phyloP scores from a whole-genome alignment of 23 red algal genomes.

The Gracilaria gracilis region DNA sequence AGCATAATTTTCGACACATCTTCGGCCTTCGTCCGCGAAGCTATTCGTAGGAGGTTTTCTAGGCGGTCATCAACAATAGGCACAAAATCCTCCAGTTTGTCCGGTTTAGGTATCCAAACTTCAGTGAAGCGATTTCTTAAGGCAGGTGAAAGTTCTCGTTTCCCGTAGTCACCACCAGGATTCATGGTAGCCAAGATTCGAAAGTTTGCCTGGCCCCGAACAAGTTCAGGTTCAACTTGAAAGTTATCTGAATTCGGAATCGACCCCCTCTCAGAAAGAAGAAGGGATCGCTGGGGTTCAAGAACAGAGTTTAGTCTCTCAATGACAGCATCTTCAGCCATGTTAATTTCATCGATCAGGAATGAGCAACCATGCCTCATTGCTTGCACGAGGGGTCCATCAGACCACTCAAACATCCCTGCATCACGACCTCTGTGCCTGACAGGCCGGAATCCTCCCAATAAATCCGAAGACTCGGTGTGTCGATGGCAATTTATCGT shows the following conservation, averaged over 20 bases:
- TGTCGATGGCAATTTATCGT: constrained; percentile 90
- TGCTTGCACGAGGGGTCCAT: constrained; percentile 86
- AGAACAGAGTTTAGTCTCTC: constrained; percentile 95
- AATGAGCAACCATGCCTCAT: constrained; percentile 83
- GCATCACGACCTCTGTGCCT: neutral
- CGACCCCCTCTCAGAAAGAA: constrained; percentile 87
- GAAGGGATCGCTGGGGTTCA: constrained; percentile 72
- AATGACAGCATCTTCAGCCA: constrained; percentile 95
- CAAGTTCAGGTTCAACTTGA: constrained; percentile 1
- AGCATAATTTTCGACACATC: neutral
- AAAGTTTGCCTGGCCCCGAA: constrained; percentile 64
- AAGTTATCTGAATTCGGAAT: neutral
- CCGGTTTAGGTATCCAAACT: constrained; percentile 81
- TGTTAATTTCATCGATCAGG: constrained; percentile 97
- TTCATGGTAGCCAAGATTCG: constrained; percentile 94
- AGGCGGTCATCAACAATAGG: constrained; percentile 45
- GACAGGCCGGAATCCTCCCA: constrained; percentile 85
- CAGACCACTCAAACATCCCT: constrained; percentile 84
- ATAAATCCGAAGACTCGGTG: constrained; percentile 90
- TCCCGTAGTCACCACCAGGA: constrained; percentile 95
- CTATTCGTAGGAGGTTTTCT: neutral
- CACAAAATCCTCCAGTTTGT: constrained; percentile 31
- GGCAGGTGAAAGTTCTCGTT: constrained; percentile 95
- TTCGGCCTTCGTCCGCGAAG: neutral
- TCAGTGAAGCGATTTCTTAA: constrained; percentile 98